Evolutionary conservation across 495 filamentous ascomycete species (phyloP).

Genomic region (Pseudevernia furfuracea): DNA sequence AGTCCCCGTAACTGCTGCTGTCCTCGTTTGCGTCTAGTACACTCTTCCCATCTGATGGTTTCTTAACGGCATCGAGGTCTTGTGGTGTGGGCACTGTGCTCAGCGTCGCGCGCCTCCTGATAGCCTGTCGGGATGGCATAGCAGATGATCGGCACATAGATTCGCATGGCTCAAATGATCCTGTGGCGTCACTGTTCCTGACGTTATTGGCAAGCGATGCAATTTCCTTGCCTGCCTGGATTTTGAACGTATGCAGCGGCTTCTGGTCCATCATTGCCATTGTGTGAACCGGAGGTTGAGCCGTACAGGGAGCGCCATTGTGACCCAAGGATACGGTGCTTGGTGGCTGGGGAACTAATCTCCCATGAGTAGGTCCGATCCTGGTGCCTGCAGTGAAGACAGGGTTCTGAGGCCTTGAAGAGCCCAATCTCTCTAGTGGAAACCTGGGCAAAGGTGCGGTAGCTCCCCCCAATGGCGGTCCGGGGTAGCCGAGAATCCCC

Average conservation of each 20-base stretch:
- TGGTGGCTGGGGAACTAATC: too few species aligned
- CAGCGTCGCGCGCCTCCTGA: background rate
- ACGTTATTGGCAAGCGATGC: background rate
- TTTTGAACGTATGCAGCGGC: background rate
- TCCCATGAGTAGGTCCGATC: too few species aligned
- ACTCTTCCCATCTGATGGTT: background rate
- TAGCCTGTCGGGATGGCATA: background rate
- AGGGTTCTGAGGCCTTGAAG: background rate
- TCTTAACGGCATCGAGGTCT: too few species aligned
- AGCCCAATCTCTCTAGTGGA: background rate
- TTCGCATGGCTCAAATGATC: background rate
- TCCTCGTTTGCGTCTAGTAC: background rate
- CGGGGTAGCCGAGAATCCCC: background rate
- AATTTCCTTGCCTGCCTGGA: background rate
- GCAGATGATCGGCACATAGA: background rate
- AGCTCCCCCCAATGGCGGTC: background rate
- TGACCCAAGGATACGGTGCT: background rate
- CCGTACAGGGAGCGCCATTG: background rate
- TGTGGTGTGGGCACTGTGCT: background rate
- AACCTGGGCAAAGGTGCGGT: background rate
- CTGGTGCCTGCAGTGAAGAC: background rate
- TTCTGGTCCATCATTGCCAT: background rate
- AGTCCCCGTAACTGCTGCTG: background rate
- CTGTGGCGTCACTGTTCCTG: too few species aligned
- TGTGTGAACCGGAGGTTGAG: background rate